These are phyloP conservation scores for Dalbergia oliveri DNA, from an alignment of 306 rosid species.

Conservation along the genomic window DNA sequence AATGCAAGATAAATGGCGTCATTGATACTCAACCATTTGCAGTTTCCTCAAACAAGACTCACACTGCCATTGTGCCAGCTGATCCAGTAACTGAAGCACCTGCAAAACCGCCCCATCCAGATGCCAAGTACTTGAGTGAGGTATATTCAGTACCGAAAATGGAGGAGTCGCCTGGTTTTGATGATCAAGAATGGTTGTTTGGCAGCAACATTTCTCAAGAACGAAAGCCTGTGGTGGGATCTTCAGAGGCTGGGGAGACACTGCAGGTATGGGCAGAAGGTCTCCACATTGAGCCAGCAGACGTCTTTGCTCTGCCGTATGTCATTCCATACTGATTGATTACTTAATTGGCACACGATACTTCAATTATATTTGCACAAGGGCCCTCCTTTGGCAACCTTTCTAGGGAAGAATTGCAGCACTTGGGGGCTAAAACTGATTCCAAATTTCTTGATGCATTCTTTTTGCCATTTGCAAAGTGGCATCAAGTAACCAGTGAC, in stretches of 20 bases:
- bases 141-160: constrained; percentile 73
- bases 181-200: constrained; percentile 82
- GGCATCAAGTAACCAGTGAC: constrained; percentile 48
- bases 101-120: constrained; percentile 80
- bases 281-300: constrained; percentile 70
- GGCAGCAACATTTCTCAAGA: constrained; percentile 53
- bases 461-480: constrained; percentile 44
- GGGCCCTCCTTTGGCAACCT: constrained; percentile 43
- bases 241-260: constrained; percentile 54
- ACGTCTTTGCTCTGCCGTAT: constrained; percentile 81
- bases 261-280: constrained; percentile 89
- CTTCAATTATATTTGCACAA: constrained; percentile 45
- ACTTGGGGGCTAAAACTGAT: constrained; percentile 41
- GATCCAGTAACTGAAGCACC: constrained; percentile 50
- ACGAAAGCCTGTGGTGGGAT: constrained; percentile 53
- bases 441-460: constrained; percentile 49
- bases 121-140: constrained; percentile 66
- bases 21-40: constrained; percentile 56
- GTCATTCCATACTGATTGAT: constrained; percentile 82
- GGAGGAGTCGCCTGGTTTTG: constrained; percentile 62
- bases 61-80: constrained; percentile 41
- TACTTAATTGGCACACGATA: constrained; percentile 45
- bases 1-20: constrained; percentile 69
- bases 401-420: constrained; percentile 43
- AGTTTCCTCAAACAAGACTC: constrained; percentile 54